Evolutionary conservation across 148 eudicot species (phyloP).

Genomic region (Dianthus caryophyllus): DNA sequence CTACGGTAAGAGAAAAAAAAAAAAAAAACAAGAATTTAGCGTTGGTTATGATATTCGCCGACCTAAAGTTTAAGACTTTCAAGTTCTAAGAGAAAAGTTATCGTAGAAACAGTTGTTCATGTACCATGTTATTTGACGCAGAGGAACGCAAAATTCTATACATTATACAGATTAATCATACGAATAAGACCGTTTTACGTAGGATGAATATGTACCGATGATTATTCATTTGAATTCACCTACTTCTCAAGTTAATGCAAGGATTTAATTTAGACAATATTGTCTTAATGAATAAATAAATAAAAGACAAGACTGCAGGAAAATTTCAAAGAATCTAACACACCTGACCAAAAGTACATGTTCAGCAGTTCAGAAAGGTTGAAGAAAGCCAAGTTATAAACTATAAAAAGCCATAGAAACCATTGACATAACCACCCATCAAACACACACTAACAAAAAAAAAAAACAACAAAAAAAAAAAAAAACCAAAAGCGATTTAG

Average conservation of each 20-base stretch:
- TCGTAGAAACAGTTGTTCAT: too few relatives aligned
- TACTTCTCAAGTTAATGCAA: not conserved
- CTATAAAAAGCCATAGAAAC: constrained; percentile 32
- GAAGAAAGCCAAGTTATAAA: not conserved
- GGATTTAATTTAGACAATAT: not conserved
- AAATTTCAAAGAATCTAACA: constrained; percentile 13
- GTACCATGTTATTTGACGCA: too few relatives aligned
- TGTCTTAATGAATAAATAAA: not conserved
- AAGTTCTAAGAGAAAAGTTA: too few relatives aligned
- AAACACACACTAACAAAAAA: not conserved
- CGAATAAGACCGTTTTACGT: too few relatives aligned
- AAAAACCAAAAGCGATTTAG: not conserved
- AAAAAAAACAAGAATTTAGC: not conserved
- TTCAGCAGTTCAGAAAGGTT: not conserved
- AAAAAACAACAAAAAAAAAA: not conserved
- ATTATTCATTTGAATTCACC: not conserved
- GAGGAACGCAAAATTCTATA: too few relatives aligned
- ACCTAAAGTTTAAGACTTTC: not conserved
- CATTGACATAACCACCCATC: constrained; percentile 12
- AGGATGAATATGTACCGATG: not conserved
- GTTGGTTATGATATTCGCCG: not conserved
- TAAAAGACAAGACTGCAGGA: constrained; percentile 1
- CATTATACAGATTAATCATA: too few relatives aligned
- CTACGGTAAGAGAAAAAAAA: not conserved
- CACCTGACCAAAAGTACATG: not conserved